These are phyloP conservation scores for Colletotrichum sp. DNA, from an alignment of 2,329 filamentous ascomycete genomes.

Conservation along the genomic window DNA sequence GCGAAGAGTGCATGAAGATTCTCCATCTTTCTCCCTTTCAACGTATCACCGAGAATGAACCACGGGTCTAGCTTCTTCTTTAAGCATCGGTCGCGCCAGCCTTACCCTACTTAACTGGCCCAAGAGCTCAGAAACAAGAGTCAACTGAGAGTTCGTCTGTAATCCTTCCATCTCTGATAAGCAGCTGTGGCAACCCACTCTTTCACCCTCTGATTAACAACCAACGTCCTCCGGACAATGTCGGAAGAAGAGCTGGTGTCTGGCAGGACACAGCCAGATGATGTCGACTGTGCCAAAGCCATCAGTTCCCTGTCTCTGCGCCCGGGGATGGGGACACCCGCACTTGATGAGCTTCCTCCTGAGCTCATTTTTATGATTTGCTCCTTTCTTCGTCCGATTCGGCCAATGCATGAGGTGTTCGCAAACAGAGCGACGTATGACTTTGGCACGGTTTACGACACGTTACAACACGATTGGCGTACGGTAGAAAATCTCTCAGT, in stretches of 20 bases:
- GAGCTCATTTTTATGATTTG: background rate
- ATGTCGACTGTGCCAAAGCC: background rate
- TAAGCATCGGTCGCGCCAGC: background rate
- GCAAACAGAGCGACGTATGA: background rate
- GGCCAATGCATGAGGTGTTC: background rate
- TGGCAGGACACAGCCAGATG: background rate
- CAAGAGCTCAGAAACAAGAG: background rate
- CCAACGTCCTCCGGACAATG: background rate
- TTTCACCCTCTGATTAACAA: background rate
- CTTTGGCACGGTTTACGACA: background rate
- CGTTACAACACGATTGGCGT: background rate
- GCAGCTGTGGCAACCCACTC: background rate
- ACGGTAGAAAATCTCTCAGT: background rate
- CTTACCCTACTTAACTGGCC: background rate
- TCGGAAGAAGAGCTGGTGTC: background rate
- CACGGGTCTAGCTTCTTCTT: background rate
- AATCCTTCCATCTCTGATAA: background rate
- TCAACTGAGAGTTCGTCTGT: background rate
- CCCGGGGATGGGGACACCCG: rapidly evolving
- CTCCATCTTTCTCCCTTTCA: background rate
- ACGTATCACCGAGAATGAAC: rapidly evolving
- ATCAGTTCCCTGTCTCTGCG: background rate
- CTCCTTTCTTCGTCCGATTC: background rate
- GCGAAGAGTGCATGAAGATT: background rate
- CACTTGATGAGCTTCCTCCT: background rate